Percentiles rank a stretch among this genome's conserved stretches.
Conservation (phyloP, 2,329 filamentous ascomycete species). For the Fusarium anguioides region DNA sequence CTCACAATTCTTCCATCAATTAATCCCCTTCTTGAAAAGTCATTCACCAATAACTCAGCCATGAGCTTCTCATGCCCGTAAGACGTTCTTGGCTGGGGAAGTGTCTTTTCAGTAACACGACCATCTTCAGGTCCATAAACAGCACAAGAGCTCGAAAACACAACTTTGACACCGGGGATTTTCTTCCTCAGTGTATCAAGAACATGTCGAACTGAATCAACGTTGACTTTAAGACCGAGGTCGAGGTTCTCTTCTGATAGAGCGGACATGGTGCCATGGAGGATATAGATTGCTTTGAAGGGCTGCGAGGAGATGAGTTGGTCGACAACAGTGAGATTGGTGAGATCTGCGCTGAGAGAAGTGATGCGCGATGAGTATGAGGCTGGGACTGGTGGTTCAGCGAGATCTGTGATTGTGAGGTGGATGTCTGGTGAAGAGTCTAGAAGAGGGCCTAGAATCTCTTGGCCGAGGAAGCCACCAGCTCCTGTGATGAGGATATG, state of each 20-base stretch:
- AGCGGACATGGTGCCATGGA: conserved; percentile 73
- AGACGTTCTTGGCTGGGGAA: conserved; percentile 62
- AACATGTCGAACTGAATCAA: conserved; percentile 65
- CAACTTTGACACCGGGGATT: conserved; percentile 62
- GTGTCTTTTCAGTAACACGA: conserved; percentile 41
- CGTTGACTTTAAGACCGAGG: conserved; percentile 66
- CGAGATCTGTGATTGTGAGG: conserved; percentile 67
- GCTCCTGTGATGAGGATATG: conserved; percentile 71
- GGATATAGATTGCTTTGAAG: conserved; percentile 64
- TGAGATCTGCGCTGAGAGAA: conserved; percentile 43
- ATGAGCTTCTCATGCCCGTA: conserved; percentile 73
- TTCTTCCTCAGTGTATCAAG: conserved; percentile 61
- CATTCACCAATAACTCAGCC: conserved; percentile 58
- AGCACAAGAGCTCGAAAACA: conserved; percentile 69
- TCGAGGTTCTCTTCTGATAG: conserved; percentile 70
- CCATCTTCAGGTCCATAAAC: conserved; percentile 61
- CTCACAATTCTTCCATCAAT: conserved; percentile 68
- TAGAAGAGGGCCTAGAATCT: conserved; percentile 67
- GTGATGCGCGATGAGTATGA: conserved; percentile 45
- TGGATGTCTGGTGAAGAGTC: conserved; percentile 51
- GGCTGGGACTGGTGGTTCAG: conserved; percentile 62
- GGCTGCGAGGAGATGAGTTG: conserved; percentile 45
- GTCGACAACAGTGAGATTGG: conserved; percentile 29
- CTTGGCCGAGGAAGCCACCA: conserved; percentile 73
- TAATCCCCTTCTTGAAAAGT: conserved; percentile 60